Evolutionary conservation across 1,139 yeast genomes (phyloP).

Genomic region (Hyphopichia wangnamkhiaoensis): DNA sequence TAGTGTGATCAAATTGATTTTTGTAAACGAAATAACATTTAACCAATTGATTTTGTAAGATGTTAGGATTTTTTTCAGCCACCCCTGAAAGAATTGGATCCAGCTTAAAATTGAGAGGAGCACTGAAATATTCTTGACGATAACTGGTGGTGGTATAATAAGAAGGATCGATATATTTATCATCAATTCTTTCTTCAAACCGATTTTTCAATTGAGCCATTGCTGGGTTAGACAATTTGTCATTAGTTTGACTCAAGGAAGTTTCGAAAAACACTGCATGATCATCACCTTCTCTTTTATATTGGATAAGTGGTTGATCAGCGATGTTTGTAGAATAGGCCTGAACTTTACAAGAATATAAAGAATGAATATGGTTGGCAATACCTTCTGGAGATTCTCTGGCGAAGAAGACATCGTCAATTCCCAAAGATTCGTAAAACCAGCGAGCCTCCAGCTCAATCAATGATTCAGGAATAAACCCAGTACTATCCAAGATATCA

Average conservation of each 20-base stretch:
- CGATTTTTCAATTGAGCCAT: constrained; percentile 35
- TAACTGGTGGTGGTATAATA: constrained; percentile 45
- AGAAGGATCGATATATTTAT: constrained; percentile 68
- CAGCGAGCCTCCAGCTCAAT: constrained; percentile 86
- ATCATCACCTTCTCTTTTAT: constrained; percentile 74
- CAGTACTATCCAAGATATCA: constrained; percentile 78
- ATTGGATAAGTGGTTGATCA: constrained; percentile 60
- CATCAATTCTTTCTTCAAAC: constrained; percentile 75
- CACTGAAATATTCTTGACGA: constrained; percentile 83
- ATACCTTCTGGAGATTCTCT: constrained; percentile 79
- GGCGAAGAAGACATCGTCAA: constrained; percentile 90
- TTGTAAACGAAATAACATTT: constrained; percentile 87
- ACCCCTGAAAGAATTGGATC: constrained; percentile 50
- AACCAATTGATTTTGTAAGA: constrained; percentile 51
- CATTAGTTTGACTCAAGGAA: constrained; percentile 36
- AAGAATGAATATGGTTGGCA: constrained; percentile 79
- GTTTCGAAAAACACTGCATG: constrained; percentile 94
- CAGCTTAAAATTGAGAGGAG: constrained; percentile 55
- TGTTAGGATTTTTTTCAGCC: constrained; percentile 30
- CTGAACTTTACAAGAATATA: constrained; percentile 90
- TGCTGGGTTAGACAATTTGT: neutral
- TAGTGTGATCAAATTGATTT: constrained; percentile 53
- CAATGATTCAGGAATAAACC: constrained; percentile 84
- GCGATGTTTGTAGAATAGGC: constrained; percentile 54
- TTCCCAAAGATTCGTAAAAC: constrained; percentile 87